Evolutionary conservation across 306 rosid genomes (phyloP), one percentile per base, ranked within the genome.

Genomic region (Hippophae gyantsensis): DNA sequence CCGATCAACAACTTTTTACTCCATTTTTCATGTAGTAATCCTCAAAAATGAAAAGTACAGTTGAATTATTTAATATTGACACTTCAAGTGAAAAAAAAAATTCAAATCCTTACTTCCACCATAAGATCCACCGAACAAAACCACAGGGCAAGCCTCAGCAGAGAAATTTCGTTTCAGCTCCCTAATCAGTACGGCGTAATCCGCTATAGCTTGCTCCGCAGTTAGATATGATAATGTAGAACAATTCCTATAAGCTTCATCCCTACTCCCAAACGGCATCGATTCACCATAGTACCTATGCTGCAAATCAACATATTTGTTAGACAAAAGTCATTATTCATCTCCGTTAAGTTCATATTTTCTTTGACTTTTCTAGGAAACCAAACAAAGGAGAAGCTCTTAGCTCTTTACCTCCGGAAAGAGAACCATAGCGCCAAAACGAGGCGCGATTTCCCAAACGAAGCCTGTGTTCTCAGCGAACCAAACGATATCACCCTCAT

Each of bases 401-500:
- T 2, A 32, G 38, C 38, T 32, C 6, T 65, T 64, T 71, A 89
- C 96, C 75, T 89, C 97, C 3, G 97, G 90, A 11, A 89, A 89
- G 65, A 89, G 73, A 18, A 89, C 78, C 94, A 89, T 83, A 58
- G 97, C 96, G 6, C 84, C 84, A 40, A 89, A 89, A 5, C 18
- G 78, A 47, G 94, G 94, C 1, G 97, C 97, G 52, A 90, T 78
- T 59, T 90, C 95, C 85, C 89, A 85, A 18, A 90, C 69, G 72
- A 90, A 90, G 53, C 97, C 96, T 18, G 94, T 77, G 64, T 81
- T 90, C 6, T 52, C 64, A 14, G 95, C 96, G 73, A 90, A 90
- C 97, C 96, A 90, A 3, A 54, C 79, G 69, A 90, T 90, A 58
- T 79, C 89, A 7, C 97, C 95, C 76, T 90, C 97, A 65, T 90